A percentile compares a stretch with the other conserved stretches of the same genome.
Conservation (phyloP, 2,329 filamentous ascomycete species). For the Diaporthe australafricana region DNA sequence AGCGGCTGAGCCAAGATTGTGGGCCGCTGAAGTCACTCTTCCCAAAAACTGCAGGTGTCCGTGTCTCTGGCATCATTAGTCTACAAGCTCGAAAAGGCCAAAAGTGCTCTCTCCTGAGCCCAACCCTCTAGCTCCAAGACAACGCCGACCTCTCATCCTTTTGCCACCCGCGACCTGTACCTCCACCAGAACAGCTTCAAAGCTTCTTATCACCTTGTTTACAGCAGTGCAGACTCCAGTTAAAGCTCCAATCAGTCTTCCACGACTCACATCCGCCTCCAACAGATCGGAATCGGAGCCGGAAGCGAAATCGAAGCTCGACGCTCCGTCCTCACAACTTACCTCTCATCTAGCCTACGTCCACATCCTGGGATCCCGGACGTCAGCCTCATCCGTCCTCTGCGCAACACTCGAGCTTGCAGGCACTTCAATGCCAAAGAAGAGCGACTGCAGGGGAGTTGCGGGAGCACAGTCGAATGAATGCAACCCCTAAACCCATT, state of each 20-base stretch:
- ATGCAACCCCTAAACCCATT: slow-evolving; percentile 99
- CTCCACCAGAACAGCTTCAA: slow-evolving; percentile 4
- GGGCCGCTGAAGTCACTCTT: slow-evolving; percentile 25
- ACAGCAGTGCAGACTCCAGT: background rate
- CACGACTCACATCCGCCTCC: background rate
- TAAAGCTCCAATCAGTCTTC: background rate
- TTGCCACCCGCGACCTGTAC: background rate
- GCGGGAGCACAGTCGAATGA: slow-evolving; percentile 54
- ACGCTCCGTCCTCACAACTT: background rate
- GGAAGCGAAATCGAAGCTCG: background rate
- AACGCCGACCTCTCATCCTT: background rate
- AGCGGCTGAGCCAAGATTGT: slow-evolving; percentile 27
- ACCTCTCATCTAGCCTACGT: background rate
- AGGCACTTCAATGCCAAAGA: slow-evolving; percentile 34
- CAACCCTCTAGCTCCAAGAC: slow-evolving; percentile 18
- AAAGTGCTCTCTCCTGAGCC: slow-evolving; percentile 24
- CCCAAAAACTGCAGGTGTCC: slow-evolving; percentile 15
- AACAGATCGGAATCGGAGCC: background rate
- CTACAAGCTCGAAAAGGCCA: slow-evolving; percentile 5
- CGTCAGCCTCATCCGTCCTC: slow-evolving; percentile 12
- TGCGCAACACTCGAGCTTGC: slow-evolving; percentile 15
- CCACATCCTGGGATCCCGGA: background rate
- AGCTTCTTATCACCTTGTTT: background rate
- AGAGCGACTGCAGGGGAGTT: slow-evolving; percentile 35
- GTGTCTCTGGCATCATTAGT: slow-evolving; percentile 21